A percentile compares a stretch with the other conserved stretches of the same genome.
Conservation (phyloP, 2,329 filamentous ascomycete species). For the Scedosporium boydii region DNA sequence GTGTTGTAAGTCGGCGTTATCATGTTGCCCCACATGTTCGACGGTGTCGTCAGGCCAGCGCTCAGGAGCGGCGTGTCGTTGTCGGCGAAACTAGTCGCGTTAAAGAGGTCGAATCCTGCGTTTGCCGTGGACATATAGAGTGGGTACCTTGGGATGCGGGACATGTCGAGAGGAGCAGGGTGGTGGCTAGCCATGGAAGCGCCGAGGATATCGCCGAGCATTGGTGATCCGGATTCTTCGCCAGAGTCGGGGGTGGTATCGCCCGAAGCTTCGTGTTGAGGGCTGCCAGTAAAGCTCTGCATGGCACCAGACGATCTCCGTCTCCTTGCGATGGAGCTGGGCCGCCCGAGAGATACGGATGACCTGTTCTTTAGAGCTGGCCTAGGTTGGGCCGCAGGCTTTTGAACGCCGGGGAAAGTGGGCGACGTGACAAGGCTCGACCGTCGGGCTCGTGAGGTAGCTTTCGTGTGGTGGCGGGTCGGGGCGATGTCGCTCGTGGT, state of each 20-base stretch:
- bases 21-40: conserved; percentile 23
- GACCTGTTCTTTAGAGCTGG: background rate
- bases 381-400: background rate
- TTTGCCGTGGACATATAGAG: conserved; percentile 31
- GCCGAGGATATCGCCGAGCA: conserved; percentile 40
- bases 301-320: background rate
- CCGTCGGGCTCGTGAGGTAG: conserved; percentile 38
- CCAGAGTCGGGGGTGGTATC: conserved; percentile 3
- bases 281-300: background rate
- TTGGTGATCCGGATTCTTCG: conserved; percentile 47
- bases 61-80: conserved; percentile 51
- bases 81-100: conserved; percentile 35
- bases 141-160: conserved; percentile 39
- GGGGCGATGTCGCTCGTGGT: conserved; percentile 41
- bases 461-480: conserved; percentile 26
- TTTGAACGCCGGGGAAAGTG: background rate
- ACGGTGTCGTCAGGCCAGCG: conserved; percentile 48
- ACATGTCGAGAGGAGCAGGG: conserved; percentile 43
- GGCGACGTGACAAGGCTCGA: conserved; percentile 51
- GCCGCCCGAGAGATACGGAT: background rate
- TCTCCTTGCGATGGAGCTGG: background rate
- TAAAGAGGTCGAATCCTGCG: conserved; percentile 42
- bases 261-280: background rate
- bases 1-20: conserved; percentile 6
- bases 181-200: conserved; percentile 38